A percentile compares a stretch with the other conserved stretches of the same genome.
Evolutionary conservation across 1,139 yeast genomes (phyloP).

Genomic region (Pichia inconspicua): DNA sequence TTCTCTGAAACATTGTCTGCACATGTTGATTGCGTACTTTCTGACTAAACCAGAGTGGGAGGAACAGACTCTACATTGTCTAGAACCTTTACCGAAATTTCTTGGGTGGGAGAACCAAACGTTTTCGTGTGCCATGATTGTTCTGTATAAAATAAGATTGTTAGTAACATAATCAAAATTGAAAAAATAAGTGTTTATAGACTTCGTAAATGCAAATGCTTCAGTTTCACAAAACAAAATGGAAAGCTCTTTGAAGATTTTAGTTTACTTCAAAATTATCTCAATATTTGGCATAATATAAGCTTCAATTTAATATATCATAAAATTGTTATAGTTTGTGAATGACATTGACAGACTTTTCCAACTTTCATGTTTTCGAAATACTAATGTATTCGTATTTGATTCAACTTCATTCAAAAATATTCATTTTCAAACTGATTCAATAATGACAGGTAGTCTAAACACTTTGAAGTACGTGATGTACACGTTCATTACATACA

Average conservation of each 20-base stretch:
- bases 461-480: not conserved
- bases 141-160: slow-evolving; percentile 7
- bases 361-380: no score
- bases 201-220: not conserved
- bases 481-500: not conserved
- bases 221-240: no score
- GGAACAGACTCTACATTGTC: slow-evolving; percentile 99
- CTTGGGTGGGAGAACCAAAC: slow-evolving; percentile 99
- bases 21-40: slow-evolving; percentile 99
- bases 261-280: no score
- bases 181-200: not conserved
- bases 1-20: slow-evolving; percentile 99
- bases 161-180: not conserved
- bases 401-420: no score
- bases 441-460: not conserved
- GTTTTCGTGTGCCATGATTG: slow-evolving; percentile 96
- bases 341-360: no score
- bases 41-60: slow-evolving; percentile 99
- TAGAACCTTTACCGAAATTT: slow-evolving; percentile 99
- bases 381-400: no score
- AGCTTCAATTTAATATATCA: no score
- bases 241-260: no score
- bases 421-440: not conserved
- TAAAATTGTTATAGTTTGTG: no score
- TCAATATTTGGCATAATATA: no score